phyloP scores from a whole-genome alignment of 2,329 filamentous ascomycete species.

The Periconia macrospinosa region DNA sequence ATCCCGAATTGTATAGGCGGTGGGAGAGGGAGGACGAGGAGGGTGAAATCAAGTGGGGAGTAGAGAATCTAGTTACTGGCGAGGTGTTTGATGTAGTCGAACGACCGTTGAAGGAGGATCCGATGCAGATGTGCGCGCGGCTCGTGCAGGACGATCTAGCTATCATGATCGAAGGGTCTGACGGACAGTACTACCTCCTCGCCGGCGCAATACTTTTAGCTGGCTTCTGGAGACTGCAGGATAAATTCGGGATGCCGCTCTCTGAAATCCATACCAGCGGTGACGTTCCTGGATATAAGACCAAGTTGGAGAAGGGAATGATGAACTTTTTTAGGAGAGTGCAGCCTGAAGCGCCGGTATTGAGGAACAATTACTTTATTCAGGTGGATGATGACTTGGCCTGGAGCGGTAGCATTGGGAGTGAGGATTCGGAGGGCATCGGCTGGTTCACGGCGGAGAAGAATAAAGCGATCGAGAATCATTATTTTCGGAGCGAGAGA shows the following conservation, averaged over 20 bases:
- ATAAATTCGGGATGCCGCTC: constrained; percentile 79
- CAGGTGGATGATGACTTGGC: constrained; percentile 78
- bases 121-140: constrained; percentile 73
- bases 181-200: constrained; percentile 80
- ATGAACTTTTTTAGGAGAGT: constrained; percentile 77
- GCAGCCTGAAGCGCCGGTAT: constrained; percentile 65
- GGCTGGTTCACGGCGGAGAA: constrained; percentile 79
- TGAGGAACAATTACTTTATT: constrained; percentile 84
- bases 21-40: constrained; percentile 71
- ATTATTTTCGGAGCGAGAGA: constrained; percentile 76
- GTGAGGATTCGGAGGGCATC: constrained; percentile 65
- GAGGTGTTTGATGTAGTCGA: constrained; percentile 71
- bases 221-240: constrained; percentile 80
- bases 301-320: constrained; percentile 77
- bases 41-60: constrained; percentile 65
- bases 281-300: constrained; percentile 71
- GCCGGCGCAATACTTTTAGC: constrained; percentile 75
- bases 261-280: constrained; percentile 79
- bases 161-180: constrained; percentile 75
- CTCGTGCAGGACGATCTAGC: constrained; percentile 82
- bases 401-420: constrained; percentile 76
- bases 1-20: constrained; percentile 69
- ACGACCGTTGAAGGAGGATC: constrained; percentile 70
- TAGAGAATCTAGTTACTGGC: constrained; percentile 71
- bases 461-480: constrained; percentile 70